Percentiles rank a stretch among this genome's conserved stretches.
Conservation (phyloP, 2,329 filamentous ascomycete genomes). For the Trichoderma asperellum region DNA sequence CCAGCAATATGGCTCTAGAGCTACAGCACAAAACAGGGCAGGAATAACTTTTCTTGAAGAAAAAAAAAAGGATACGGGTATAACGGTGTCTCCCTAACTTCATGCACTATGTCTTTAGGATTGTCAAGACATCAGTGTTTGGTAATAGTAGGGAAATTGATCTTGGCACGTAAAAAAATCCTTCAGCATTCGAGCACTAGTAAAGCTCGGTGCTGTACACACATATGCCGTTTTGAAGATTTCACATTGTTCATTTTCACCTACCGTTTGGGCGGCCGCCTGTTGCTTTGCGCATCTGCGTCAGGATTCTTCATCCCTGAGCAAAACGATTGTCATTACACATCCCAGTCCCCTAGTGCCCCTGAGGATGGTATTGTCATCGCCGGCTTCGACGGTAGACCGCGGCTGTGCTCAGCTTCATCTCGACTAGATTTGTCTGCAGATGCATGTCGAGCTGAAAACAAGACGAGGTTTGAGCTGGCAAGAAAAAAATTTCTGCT, state of each 20-base stretch:
- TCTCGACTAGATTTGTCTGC: neutral
- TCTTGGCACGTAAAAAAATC: slow-evolving; percentile 61
- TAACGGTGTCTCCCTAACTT: slow-evolving; percentile 54
- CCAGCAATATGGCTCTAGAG: neutral
- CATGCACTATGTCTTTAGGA: slow-evolving; percentile 57
- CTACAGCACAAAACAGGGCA: neutral
- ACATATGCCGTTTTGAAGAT: slow-evolving; percentile 54
- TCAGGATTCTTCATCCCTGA: slow-evolving; percentile 8
- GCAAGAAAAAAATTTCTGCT: slow-evolving; percentile 12
- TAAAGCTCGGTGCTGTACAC: slow-evolving; percentile 61
- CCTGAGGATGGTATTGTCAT: neutral
- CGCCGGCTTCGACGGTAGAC: neutral
- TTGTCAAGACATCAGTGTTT: slow-evolving; percentile 54
- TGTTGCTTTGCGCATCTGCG: neutral
- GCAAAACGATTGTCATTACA: neutral
- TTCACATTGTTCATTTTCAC: neutral
- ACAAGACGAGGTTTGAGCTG: slow-evolving; percentile 9
- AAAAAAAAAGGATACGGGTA: neutral
- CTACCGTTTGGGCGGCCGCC: slow-evolving; percentile 11
- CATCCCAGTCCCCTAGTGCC: neutral
- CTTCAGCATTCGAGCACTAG: slow-evolving; percentile 59
- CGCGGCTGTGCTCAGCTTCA: neutral
- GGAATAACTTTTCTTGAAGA: neutral
- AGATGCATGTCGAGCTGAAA: slow-evolving; percentile 19
- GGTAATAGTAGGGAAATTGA: slow-evolving; percentile 58